These are phyloP conservation scores for Ogataea saltuana DNA, from an alignment of 805 yeast species.

Conservation along the genomic window DNA sequence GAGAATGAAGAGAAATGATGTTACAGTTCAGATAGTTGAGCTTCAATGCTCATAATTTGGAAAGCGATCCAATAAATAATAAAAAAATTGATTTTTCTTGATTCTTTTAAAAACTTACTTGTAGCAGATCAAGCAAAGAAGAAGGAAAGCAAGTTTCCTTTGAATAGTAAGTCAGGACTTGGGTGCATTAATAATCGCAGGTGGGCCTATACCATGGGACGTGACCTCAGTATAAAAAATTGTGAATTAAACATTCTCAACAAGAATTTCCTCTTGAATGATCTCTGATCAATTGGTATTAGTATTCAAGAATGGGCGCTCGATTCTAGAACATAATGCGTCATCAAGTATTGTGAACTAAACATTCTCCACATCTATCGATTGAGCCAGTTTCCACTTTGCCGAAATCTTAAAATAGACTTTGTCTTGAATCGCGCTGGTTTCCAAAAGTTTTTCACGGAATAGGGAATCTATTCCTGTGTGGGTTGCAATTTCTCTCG, in stretches of 20 bases:
- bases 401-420: slow-evolving; percentile 5
- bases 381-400: no score
- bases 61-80: no score
- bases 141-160: not conserved
- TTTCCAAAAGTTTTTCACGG: slow-evolving; percentile 1
- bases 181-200: not conserved
- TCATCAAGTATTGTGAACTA: no score
- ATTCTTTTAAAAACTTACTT: not conserved
- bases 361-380: no score
- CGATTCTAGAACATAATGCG: not conserved
- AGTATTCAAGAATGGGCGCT: not conserved
- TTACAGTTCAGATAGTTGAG: not conserved
- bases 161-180: not conserved
- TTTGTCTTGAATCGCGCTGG: slow-evolving; percentile 2
- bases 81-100: no score
- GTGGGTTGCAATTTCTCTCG: not conserved
- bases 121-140: not conserved
- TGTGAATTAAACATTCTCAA: no score
- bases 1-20: no score
- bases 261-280: no score
- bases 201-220: no score
- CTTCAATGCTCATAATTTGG: not conserved
- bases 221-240: no score
- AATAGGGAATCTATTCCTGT: slow-evolving; percentile 3
- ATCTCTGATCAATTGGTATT: no score